Conservation (phyloP, 1,284 basidiomycete genomes). For the Ustilago bromivora region DNA sequence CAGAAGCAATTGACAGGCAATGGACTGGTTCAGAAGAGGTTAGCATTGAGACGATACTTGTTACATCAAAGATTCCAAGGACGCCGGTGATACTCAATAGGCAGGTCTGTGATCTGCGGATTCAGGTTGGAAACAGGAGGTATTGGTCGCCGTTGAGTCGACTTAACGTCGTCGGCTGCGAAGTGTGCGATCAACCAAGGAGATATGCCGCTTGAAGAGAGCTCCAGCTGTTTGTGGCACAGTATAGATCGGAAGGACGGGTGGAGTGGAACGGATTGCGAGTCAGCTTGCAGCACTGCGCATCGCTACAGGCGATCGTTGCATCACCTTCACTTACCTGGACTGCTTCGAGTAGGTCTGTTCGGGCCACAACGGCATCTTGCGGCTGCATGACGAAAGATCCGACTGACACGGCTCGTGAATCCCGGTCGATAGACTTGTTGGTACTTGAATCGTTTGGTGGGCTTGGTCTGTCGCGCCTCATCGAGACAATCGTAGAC, state of each 20-base stretch:
- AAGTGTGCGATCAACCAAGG: conserved; percentile 22
- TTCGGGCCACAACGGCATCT: conserved; percentile 15
- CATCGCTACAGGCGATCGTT: too few species aligned
- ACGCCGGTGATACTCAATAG: background rate
- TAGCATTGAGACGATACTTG: background rate
- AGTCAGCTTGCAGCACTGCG: background rate
- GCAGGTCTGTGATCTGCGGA: background rate
- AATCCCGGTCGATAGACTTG: background rate
- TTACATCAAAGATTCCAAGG: background rate
- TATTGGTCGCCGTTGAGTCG: background rate
- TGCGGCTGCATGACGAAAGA: conserved; percentile 23
- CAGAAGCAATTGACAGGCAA: too few species aligned
- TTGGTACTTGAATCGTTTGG: background rate
- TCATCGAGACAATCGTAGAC: conserved; percentile 11
- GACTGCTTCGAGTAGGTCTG: conserved; percentile 14
- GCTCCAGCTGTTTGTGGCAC: conserved; percentile 13
- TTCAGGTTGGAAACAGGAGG: background rate
- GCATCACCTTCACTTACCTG: conserved; percentile 13
- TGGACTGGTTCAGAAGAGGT: too few species aligned
- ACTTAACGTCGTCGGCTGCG: background rate
- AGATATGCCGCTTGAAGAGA: conserved; percentile 8
- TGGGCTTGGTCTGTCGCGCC: background rate
- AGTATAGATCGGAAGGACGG: background rate
- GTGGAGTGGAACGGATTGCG: too few species aligned
- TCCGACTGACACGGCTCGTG: conserved; percentile 14